Conservation (phyloP, 192 early-diverging fungal species). For the Entrophospora sp. region DNA sequence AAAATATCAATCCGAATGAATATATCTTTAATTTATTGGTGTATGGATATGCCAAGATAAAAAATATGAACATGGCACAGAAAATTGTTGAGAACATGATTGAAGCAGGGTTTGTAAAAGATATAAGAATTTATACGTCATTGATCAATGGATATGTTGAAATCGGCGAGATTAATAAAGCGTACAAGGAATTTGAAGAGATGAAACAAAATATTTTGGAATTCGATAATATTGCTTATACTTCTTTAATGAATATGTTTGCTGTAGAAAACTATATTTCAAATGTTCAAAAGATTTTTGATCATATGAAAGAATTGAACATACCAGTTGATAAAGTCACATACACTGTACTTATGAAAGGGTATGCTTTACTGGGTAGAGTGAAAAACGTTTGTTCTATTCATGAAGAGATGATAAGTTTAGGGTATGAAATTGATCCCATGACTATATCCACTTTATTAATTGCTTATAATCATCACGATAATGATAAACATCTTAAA, state of each 20-base stretch:
- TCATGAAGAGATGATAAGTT: constrained; percentile 7
- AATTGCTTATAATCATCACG: neutral
- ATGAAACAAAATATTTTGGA: neutral
- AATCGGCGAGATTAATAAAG: neutral
- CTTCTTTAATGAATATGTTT: constrained; percentile 14
- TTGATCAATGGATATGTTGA: constrained; percentile 16
- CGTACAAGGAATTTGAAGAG: constrained; percentile 4
- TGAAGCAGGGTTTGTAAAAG: neutral
- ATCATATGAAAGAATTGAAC: constrained; percentile 17
- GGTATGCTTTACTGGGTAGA: neutral
- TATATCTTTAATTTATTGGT: constrained; percentile 11
- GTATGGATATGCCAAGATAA: neutral
- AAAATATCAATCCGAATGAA: neutral
- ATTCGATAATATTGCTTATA: constrained; percentile 6
- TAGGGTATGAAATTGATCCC: neutral
- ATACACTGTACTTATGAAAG: constrained; percentile 16
- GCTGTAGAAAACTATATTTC: neutral
- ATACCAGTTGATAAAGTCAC: constrained; percentile 3
- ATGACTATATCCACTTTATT: neutral
- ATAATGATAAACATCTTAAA: too few species aligned
- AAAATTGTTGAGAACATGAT: neutral
- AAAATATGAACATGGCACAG: constrained; percentile 5
- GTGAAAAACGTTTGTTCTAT: neutral
- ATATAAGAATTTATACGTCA: constrained; percentile 2
- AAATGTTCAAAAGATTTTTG: constrained; percentile 9